Percentiles rank a stretch among this genome's conserved stretches.
phyloP scores from a whole-genome alignment of 2,329 filamentous ascomycete species.

The Exserohilum turcica region DNA sequence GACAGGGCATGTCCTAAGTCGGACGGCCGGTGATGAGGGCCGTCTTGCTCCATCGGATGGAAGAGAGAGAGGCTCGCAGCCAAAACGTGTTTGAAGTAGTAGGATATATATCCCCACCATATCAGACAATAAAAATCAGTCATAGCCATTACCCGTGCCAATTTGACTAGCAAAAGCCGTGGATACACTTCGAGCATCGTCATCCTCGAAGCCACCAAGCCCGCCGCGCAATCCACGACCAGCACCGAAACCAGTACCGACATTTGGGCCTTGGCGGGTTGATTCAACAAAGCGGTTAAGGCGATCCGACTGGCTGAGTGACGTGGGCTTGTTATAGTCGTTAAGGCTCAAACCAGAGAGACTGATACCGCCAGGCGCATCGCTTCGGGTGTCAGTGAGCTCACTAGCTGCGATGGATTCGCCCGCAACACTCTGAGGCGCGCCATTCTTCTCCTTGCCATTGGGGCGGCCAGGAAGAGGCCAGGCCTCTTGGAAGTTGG shows the following conservation, averaged over 20 bases:
- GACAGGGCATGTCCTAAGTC: constrained; percentile 3
- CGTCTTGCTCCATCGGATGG: constrained; percentile 6
- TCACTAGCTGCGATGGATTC: constrained; percentile 93
- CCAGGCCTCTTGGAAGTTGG: constrained; percentile 89
- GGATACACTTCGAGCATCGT: constrained; percentile 94
- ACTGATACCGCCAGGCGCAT: constrained; percentile 83
- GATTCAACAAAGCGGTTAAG: constrained; percentile 94
- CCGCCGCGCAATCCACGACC: constrained; percentile 48
- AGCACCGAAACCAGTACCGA: constrained; percentile 46
- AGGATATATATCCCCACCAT: constrained; percentile 4
- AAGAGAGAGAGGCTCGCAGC: constrained; percentile 17
- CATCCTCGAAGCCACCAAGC: constrained; percentile 67
- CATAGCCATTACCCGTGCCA: constrained; percentile 68
- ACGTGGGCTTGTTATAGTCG: constrained; percentile 71
- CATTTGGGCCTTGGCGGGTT: constrained; percentile 66
- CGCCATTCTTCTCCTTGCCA: constrained; percentile 66
- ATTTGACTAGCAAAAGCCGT: constrained; percentile 97
- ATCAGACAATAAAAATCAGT: constrained; percentile 52
- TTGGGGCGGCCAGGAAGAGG: constrained; percentile 79
- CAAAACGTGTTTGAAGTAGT: constrained; percentile 12
- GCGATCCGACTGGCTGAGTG: constrained; percentile 82
- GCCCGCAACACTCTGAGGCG: constrained; percentile 79
- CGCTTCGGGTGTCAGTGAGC: constrained; percentile 79
- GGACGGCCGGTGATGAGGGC: background rate
- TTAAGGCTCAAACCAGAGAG: constrained; percentile 80